Base-by-base conservation (phyloP, 331 rosid genomes). In the Erythrophleum ivorense region DNA sequence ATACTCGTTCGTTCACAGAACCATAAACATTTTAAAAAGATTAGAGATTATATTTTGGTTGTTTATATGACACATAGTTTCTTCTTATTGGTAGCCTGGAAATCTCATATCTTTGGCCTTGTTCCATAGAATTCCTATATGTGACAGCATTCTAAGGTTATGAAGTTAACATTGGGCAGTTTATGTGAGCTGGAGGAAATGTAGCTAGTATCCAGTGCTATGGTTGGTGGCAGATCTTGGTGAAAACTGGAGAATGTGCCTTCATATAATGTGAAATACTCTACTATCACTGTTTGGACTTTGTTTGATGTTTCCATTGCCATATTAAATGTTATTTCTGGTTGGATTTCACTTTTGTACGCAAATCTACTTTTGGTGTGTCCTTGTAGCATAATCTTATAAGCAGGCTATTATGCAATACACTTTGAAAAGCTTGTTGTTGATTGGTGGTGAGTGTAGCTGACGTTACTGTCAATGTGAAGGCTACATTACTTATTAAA, bases 391-490 rank as follows among this genome's bases (percentile, higher is more conserved):
- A 41, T 77, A 80, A 73, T 62, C 43, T 68, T 83, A 68, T 76
- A 65, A 83, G 75, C 81, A 77, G 85, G 85, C 81, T 80, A 53
- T 86, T 80, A 43, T 19, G 81, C 52, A 67, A 77, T 80, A 76
- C 60, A 29, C 69, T 75, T 70, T 70, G 82, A 71, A 58, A 63
- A 55, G 71, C 69, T 69, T 62, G 40, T 83, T 74, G 75, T 82
- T 71, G 84, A 71, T 75, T 70, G 75, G 57, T 73, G 80, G 85
- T 84, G 84, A 83, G 64, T 76, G 80, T 78, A 64, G 88, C 82
- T 69, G 78, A 78, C 63, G 84, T 78, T 70, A 78, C 74, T 62
- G 66, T 78, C 81, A 78, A 54, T 52, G 76, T 78, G 86, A 86
- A 73, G 79, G 79, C 78, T 75, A 64, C 68, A 70, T 21, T 75